Evolutionary conservation across 1,139 yeast species (phyloP).

Genomic region (Kurtzmaniella natalensis): DNA sequence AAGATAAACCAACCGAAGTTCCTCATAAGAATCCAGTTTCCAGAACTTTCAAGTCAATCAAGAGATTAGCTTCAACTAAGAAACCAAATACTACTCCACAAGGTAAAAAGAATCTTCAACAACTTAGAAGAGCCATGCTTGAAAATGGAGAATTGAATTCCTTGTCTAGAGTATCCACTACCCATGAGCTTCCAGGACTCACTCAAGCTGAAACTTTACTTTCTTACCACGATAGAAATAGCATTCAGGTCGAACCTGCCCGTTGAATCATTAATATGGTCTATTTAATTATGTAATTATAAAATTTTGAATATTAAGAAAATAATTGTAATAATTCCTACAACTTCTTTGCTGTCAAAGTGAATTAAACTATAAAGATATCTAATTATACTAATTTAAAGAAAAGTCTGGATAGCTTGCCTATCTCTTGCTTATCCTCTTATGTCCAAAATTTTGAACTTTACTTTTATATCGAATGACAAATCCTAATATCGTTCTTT

Average conservation of each 20-base stretch:
- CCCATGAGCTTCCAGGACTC: constrained; percentile 49
- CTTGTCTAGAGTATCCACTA: constrained; percentile 38
- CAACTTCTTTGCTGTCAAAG: too few relatives aligned
- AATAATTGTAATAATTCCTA: too few relatives aligned
- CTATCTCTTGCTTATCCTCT: too few relatives aligned
- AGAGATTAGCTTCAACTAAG: constrained; percentile 25
- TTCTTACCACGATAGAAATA: constrained; percentile 40
- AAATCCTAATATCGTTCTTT: too few relatives aligned
- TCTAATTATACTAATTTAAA: too few relatives aligned
- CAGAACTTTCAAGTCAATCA: constrained; percentile 34
- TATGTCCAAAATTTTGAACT: too few relatives aligned
- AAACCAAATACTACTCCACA: constrained; percentile 14
- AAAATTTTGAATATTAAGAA: too few relatives aligned
- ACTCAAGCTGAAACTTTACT: constrained; percentile 48
- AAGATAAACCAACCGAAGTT: constrained; percentile 20
- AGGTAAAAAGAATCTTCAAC: constrained; percentile 29
- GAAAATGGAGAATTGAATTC: constrained; percentile 36
- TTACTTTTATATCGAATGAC: too few relatives aligned
- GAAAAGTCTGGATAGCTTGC: too few relatives aligned
- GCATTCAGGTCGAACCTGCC: constrained; percentile 16
- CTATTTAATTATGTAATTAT: too few relatives aligned
- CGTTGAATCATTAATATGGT: too few relatives aligned
- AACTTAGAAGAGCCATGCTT: constrained; percentile 41
- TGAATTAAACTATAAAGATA: too few relatives aligned
- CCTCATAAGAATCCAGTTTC: constrained; percentile 24